A percentile compares a stretch with the other conserved stretches of the same genome.
phyloP scores from a whole-genome alignment of 163 green algal species.

The Chloroidium sp. region DNA sequence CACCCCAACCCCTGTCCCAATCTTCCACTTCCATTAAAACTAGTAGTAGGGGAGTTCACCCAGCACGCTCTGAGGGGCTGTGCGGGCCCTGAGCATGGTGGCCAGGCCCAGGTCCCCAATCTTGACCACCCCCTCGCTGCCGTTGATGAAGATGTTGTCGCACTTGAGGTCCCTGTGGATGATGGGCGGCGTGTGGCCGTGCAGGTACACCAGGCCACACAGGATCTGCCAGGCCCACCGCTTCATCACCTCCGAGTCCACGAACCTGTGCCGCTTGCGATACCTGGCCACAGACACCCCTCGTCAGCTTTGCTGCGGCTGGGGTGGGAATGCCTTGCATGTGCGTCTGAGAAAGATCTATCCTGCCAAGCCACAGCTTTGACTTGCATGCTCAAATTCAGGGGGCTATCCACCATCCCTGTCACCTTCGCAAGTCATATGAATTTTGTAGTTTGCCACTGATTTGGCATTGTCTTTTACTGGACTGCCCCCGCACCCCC shows the following conservation, averaged over 20 bases:
- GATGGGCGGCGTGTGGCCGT: conserved; percentile 96
- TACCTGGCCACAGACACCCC: conserved; percentile 53
- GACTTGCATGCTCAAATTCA: too few species aligned
- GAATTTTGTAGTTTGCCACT: too few species aligned
- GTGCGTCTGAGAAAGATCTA: too few species aligned
- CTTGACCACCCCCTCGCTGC: conserved; percentile 72
- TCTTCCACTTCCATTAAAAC: neutral
- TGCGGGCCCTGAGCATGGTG: conserved; percentile 45
- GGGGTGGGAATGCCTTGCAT: too few species aligned
- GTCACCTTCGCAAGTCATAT: too few species aligned
- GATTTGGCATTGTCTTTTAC: too few species aligned
- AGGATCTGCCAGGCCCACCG: conserved; percentile 97
- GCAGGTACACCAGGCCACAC: conserved; percentile 94
- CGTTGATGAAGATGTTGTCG: conserved; percentile 79
- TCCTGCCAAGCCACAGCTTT: too few species aligned
- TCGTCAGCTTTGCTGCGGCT: too few species aligned
- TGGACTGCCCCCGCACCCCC: too few species aligned
- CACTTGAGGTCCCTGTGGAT: conserved; percentile 96
- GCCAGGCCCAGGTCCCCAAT: conserved; percentile 84
- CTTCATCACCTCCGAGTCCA: conserved; percentile 93
- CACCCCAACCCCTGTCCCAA: neutral
- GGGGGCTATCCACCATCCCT: too few species aligned
- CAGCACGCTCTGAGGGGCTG: conserved; percentile 50
- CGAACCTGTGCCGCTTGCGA: conserved; percentile 89
- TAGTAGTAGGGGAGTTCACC: conserved; percentile 6